These are phyloP conservation scores for Cystobasidiaceae sp. DNA, from an alignment of 1,284 basidiomycete genomes.

Conservation along the genomic window DNA sequence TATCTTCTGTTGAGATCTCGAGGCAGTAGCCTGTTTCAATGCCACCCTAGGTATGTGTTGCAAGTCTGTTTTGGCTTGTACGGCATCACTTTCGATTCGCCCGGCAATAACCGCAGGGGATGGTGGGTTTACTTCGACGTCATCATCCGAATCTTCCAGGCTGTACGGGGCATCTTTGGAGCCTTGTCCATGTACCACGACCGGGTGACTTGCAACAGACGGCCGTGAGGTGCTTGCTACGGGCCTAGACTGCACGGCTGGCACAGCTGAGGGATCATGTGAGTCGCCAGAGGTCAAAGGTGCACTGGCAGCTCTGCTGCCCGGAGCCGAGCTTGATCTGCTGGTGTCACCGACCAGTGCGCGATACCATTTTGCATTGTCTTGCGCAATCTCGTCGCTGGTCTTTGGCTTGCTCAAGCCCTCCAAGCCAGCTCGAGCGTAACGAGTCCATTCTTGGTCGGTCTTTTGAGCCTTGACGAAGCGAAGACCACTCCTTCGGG, in stretches of 20 bases:
- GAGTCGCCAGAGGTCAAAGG: conserved; percentile 10
- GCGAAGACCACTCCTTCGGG: conserved; percentile 9
- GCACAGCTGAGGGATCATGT: not conserved
- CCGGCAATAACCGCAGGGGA: too few relatives aligned
- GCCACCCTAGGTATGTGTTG: not conserved
- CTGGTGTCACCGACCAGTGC: conserved; percentile 8
- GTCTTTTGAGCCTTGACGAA: conserved; percentile 24
- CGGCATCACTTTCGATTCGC: not conserved
- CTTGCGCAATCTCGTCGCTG: conserved; percentile 1
- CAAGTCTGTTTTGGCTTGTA: not conserved
- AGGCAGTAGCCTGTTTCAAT: not conserved
- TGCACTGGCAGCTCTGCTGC: not conserved
- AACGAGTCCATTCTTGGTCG: conserved; percentile 28
- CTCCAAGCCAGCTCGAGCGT: not conserved
- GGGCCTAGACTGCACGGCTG: too few relatives aligned
- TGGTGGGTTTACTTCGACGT: not conserved
- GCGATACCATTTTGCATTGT: conserved; percentile 16
- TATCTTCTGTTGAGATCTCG: not conserved
- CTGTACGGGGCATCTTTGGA: not conserved
- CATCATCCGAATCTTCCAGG: conserved; percentile 18
- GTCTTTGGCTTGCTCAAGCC: not conserved
- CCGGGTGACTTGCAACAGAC: not conserved
- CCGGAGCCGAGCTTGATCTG: not conserved
- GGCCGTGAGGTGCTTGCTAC: too few relatives aligned
- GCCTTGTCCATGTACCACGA: not conserved